A percentile compares a stretch with the other conserved stretches of the same genome.
phyloP scores from a whole-genome alignment of 2,329 filamentous ascomycete genomes.

The Alternaria alternata region DNA sequence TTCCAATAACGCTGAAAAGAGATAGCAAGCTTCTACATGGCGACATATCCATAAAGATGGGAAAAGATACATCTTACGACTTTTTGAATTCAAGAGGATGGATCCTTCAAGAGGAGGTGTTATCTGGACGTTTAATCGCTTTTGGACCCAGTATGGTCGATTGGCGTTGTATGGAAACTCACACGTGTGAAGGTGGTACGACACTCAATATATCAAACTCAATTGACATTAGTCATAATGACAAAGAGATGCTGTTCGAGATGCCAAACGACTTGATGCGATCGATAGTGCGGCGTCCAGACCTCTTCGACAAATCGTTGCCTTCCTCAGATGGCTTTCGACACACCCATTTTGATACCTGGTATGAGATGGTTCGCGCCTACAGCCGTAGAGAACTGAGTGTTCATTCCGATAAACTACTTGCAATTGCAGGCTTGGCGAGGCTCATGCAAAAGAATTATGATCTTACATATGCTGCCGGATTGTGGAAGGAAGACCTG shows the following conservation, averaged over 20 bases:
- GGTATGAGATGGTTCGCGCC: not conserved
- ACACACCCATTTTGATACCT: not conserved
- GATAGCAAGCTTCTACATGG: too few species aligned
- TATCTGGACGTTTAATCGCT: not conserved
- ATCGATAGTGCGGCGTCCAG: not conserved
- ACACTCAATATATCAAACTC: too few species aligned
- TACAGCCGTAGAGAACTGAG: not conserved
- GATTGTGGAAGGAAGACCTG: not conserved
- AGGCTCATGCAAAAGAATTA: not conserved
- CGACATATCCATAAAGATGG: too few species aligned
- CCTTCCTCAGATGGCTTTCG: not conserved
- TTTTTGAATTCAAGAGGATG: not conserved
- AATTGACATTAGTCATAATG: too few species aligned
- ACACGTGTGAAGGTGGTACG: too few species aligned
- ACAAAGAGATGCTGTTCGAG: too few species aligned
- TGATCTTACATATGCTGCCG: not conserved
- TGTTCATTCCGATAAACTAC: not conserved
- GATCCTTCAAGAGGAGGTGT: not conserved
- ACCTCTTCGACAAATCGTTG: not conserved
- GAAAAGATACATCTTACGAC: too few species aligned
- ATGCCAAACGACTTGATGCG: not conserved
- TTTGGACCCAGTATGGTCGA: not conserved
- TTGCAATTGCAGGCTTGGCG: not conserved
- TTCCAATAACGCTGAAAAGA: too few species aligned
- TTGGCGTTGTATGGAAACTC: too few species aligned